phyloP scores from a whole-genome alignment of 306 rosid species.

The Corylus americana region DNA sequence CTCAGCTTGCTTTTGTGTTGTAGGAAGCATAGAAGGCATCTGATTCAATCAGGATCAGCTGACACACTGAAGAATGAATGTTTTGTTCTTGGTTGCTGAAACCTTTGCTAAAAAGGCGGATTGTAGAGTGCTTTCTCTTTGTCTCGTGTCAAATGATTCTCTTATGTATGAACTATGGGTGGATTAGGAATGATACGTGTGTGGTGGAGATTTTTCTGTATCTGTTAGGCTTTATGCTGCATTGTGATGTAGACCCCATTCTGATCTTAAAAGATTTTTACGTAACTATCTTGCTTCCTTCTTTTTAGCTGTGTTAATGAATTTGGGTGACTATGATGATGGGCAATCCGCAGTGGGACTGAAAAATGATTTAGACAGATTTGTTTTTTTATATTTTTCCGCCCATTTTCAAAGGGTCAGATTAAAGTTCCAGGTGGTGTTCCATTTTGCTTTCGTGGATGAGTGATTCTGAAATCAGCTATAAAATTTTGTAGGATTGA shows the following conservation, averaged over 20 bases:
- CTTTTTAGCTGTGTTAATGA: not conserved
- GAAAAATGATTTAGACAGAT: not conserved
- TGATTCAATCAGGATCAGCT: conserved; percentile 34
- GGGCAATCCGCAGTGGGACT: not conserved
- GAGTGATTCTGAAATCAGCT: not conserved
- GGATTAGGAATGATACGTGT: conserved; percentile 43
- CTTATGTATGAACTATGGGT: conserved; percentile 38
- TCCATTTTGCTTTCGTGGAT: not conserved
- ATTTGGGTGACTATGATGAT: not conserved
- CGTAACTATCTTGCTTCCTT: not conserved
- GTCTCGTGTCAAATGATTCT: conserved; percentile 37
- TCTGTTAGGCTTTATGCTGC: conserved; percentile 25
- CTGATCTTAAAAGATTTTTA: conserved; percentile 29
- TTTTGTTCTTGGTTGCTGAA: conserved; percentile 13
- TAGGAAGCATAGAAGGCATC: conserved; percentile 7
- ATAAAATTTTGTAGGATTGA: not conserved
- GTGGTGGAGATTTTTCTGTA: conserved; percentile 34
- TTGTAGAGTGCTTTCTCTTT: conserved; percentile 37
- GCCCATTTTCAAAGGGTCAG: not conserved
- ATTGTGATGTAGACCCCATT: conserved; percentile 30
- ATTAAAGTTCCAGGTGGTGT: not conserved
- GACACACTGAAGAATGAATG: conserved; percentile 18
- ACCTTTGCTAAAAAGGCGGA: conserved; percentile 14
- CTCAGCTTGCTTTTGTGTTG: not conserved
- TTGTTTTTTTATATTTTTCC: not conserved